These are phyloP conservation scores for Cyberlindnera samutprakarnensis DNA, from an alignment of 805 yeast genomes.

Conservation along the genomic window DNA sequence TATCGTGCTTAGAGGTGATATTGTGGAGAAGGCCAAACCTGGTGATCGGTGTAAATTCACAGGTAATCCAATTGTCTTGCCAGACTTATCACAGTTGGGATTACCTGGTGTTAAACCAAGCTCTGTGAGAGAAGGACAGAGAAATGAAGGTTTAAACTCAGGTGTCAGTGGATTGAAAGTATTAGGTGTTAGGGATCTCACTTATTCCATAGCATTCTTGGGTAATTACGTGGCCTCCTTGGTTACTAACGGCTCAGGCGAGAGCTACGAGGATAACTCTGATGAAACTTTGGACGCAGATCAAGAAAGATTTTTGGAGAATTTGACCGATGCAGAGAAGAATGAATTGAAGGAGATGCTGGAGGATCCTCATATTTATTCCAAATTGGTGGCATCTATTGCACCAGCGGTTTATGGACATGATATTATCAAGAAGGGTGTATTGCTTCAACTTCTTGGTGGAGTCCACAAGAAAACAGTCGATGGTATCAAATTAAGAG, in stretches of 20 bases:
- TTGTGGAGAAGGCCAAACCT: conserved; percentile 94
- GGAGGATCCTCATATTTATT: conserved; percentile 76
- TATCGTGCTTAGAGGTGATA: conserved; percentile 85
- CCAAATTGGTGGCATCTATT: conserved; percentile 76
- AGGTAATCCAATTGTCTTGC: conserved; percentile 91
- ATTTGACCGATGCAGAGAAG: conserved; percentile 75
- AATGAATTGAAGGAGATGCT: conserved; percentile 86
- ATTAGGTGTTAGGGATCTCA: conserved; percentile 84
- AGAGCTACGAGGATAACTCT: conserved; percentile 33
- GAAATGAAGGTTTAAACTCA: conserved; percentile 61
- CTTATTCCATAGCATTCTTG: conserved; percentile 83
- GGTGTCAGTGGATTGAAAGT: conserved; percentile 87
- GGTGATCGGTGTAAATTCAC: conserved; percentile 93
- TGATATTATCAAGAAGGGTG: conserved; percentile 88
- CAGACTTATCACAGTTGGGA: conserved; percentile 90
- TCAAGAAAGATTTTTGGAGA: conserved; percentile 73
- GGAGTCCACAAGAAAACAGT: conserved; percentile 93
- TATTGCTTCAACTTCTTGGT: conserved; percentile 79
- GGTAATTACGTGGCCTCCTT: conserved; percentile 84
- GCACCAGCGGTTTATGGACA: conserved; percentile 98
- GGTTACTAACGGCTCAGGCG: conserved; percentile 28
- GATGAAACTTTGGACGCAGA: conserved; percentile 44
- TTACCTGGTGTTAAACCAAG: conserved; percentile 92
- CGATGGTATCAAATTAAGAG: conserved; percentile 92
- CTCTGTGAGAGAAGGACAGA: conserved; percentile 54